Percentiles rank a stretch among this genome's conserved stretches.
Evolutionary conservation across 148 eudicot species (phyloP).

Genomic region (Cornus controversa): DNA sequence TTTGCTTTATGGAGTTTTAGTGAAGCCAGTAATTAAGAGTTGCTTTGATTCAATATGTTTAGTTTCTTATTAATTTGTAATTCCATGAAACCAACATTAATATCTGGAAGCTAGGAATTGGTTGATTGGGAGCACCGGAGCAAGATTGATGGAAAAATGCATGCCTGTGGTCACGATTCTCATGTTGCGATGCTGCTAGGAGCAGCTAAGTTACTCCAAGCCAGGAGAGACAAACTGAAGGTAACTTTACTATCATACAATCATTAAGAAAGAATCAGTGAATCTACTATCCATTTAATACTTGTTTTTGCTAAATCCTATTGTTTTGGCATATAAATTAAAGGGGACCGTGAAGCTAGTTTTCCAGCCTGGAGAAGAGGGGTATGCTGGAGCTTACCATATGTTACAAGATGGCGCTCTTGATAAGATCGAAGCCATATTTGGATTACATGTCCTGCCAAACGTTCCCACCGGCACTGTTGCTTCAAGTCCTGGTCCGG

Average conservation of each 20-base stretch:
- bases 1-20: background rate
- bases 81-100: background rate
- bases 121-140: constrained; percentile 70
- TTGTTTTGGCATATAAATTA: background rate
- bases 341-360: constrained; percentile 77
- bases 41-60: no score
- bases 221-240: constrained; percentile 49
- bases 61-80: background rate
- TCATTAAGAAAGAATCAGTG: no score
- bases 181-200: constrained; percentile 75
- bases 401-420: constrained; percentile 59
- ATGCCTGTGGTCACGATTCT: constrained; percentile 77
- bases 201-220: constrained; percentile 64
- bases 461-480: constrained; percentile 43
- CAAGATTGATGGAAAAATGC: constrained; percentile 69
- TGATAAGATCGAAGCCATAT: constrained; percentile 50
- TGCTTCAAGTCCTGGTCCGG: constrained; percentile 51
- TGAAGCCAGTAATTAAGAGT: background rate
- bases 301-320: background rate
- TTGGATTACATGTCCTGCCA: constrained; percentile 57
- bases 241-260: constrained; percentile 16
- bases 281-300: background rate
- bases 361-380: constrained; percentile 87
- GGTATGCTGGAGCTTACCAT: constrained; percentile 61
- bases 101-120: constrained; percentile 45